phyloP scores from a whole-genome alignment of 305 asterid genomes.

The Plantago rigida region DNA sequence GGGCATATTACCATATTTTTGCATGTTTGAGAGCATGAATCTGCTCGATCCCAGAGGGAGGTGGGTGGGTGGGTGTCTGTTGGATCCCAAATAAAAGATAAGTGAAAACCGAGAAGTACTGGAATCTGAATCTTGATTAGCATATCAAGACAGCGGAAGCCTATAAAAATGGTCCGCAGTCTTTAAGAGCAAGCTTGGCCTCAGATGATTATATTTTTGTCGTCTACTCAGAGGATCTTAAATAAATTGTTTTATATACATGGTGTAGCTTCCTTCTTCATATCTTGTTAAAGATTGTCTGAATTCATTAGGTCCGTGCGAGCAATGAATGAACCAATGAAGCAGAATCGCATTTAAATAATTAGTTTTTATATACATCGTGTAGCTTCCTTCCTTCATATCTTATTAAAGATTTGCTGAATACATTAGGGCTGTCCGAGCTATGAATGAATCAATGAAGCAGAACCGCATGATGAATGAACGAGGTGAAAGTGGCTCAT shows the following conservation, averaged over 20 bases:
- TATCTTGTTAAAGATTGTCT: constrained; percentile 10
- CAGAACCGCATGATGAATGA: constrained; percentile 69
- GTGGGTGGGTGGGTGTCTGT: too few relatives aligned
- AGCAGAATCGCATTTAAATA: constrained; percentile 52
- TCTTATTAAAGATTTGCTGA: constrained; percentile 13
- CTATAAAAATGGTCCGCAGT: too few relatives aligned
- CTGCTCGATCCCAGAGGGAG: too few relatives aligned
- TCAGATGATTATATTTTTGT: constrained; percentile 1
- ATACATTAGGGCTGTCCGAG: constrained; percentile 76
- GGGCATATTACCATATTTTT: too few relatives aligned
- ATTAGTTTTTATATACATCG: background rate
- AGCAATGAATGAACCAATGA: constrained; percentile 83
- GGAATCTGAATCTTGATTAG: too few relatives aligned
- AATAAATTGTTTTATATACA: background rate
- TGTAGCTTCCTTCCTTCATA: constrained; percentile 9
- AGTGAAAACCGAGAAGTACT: too few relatives aligned
- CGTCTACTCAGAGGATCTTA: too few relatives aligned
- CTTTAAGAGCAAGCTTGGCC: background rate
- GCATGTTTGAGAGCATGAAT: too few relatives aligned
- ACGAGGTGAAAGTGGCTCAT: constrained; percentile 51
- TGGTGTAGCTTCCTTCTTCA: constrained; percentile 9
- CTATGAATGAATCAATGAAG: constrained; percentile 91
- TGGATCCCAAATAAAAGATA: too few relatives aligned
- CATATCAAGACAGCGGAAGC: too few relatives aligned
- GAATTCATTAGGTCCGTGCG: constrained; percentile 65